Evolutionary conservation across 2,329 filamentous ascomycete genomes (phyloP).

Genomic region (Mycosphaerelloides madeirae): DNA sequence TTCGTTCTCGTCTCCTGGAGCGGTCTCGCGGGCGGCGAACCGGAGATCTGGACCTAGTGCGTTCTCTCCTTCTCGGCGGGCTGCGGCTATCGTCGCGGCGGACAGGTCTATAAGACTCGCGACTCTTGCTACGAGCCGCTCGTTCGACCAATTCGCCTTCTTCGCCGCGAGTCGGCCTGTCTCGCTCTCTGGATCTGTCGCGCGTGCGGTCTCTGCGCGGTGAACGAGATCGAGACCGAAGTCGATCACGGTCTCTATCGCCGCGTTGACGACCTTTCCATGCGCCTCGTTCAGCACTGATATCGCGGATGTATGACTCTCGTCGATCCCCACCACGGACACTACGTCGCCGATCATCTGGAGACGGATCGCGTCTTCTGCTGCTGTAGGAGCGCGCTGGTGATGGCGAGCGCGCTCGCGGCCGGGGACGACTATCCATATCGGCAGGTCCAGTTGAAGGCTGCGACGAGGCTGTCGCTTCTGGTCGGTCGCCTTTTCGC

Average conservation of each 20-base stretch:
- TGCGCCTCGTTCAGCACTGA: slow-evolving; percentile 30
- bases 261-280: slow-evolving; percentile 28
- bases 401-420: slow-evolving; percentile 25
- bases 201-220: slow-evolving; percentile 1
- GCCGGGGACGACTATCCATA: not conserved
- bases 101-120: slow-evolving; percentile 14
- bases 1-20: slow-evolving; percentile 23
- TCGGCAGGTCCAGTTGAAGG: not conserved
- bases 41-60: slow-evolving; percentile 20
- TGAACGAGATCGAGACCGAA: slow-evolving; percentile 16
- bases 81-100: slow-evolving; percentile 24
- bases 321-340: slow-evolving; percentile 19
- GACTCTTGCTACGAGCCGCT: slow-evolving; percentile 16
- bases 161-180: slow-evolving; percentile 15
- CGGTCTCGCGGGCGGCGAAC: slow-evolving; percentile 16
- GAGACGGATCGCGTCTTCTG: slow-evolving; percentile 22
- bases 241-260: slow-evolving; percentile 36
- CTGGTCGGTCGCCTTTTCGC: slow-evolving; percentile 26
- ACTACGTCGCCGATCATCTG: slow-evolving; percentile 19
- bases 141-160: slow-evolving; percentile 31
- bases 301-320: slow-evolving; percentile 27
- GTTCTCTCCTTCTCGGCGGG: slow-evolving; percentile 16
- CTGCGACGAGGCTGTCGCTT: slow-evolving; percentile 8
- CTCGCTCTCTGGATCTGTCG: slow-evolving; percentile 1
- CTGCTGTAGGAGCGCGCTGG: slow-evolving; percentile 23